phyloP scores from a whole-genome alignment of 768 basidiomycete genomes.

The Trametes villosa region DNA sequence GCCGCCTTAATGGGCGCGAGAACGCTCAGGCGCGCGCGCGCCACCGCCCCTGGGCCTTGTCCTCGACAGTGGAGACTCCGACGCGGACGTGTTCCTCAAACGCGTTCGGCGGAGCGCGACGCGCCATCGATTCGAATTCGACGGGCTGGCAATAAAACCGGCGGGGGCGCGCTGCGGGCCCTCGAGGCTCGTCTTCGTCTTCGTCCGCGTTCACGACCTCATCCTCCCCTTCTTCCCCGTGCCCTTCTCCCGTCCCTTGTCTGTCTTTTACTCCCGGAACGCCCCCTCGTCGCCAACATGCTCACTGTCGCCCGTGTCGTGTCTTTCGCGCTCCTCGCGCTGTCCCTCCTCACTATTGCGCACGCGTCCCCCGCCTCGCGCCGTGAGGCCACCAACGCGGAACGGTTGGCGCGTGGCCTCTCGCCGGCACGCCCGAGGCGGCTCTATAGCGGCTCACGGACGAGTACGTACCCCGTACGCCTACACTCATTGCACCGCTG shows the following conservation, averaged over 20 bases:
- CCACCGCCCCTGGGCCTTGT: too few species aligned
- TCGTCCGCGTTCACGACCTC: background rate
- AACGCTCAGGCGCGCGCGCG: conserved; percentile 1
- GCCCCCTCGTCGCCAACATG: conserved; percentile 8
- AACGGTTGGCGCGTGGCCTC: conserved; percentile 25
- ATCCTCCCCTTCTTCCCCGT: background rate
- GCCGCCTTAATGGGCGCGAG: background rate
- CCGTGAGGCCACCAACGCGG: conserved; percentile 16
- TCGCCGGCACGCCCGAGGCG: conserved; percentile 17
- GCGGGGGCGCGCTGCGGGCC: background rate
- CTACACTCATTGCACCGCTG: background rate
- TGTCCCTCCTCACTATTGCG: conserved; percentile 18
- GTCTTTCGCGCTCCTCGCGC: conserved; percentile 20
- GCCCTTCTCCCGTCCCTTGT: background rate
- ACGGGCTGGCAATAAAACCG: background rate
- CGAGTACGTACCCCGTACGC: conserved; percentile 10
- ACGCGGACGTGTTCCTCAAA: background rate
- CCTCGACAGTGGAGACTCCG: too few species aligned
- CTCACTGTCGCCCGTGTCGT: conserved; percentile 13
- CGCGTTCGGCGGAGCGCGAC: background rate
- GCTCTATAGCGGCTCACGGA: conserved; percentile 18
- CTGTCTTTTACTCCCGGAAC: background rate
- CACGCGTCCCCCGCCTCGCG: conserved; percentile 13
- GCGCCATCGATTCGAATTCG: background rate
- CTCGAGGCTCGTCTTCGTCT: background rate